Evolutionary conservation across 2,329 filamentous ascomycete genomes (phyloP).

Genomic region (Fusarium sp.): DNA sequence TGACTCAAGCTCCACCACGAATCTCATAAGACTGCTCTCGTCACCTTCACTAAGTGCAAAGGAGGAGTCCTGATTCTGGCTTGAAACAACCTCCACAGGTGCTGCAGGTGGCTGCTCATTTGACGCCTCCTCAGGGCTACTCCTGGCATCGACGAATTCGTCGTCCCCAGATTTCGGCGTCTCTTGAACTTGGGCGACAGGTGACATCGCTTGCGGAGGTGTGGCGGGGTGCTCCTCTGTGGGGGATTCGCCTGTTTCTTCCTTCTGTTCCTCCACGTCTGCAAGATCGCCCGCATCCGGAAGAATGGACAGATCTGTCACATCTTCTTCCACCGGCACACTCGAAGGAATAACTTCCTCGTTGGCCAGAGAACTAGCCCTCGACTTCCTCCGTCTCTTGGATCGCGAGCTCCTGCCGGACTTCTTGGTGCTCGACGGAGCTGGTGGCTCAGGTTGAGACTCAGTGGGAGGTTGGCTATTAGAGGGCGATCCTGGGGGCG

Average conservation of each 20-base stretch:
- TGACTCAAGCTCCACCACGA: conserved; percentile 64
- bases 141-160: conserved; percentile 63
- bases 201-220: conserved; percentile 32
- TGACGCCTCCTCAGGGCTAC: conserved; percentile 52
- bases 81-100: conserved; percentile 9
- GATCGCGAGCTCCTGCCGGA: conserved; percentile 18
- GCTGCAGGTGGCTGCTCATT: conserved; percentile 7
- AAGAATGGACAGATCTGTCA: neutral
- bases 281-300: conserved; percentile 2
- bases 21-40: conserved; percentile 60
- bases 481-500: conserved; percentile 65
- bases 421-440: conserved; percentile 6
- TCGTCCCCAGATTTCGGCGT: conserved; percentile 59
- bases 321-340: conserved; percentile 35
- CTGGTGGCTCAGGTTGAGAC: conserved; percentile 17
- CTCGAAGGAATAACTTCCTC: conserved; percentile 48
- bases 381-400: conserved; percentile 30
- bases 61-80: conserved; percentile 47
- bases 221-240: conserved; percentile 16
- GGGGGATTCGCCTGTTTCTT: conserved; percentile 4
- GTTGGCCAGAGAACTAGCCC: conserved; percentile 22
- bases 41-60: conserved; percentile 59
- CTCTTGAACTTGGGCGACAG: conserved; percentile 41
- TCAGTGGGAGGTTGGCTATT: conserved; percentile 43
- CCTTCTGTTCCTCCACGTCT: conserved; percentile 10